Evolutionary conservation across 2,329 filamentous ascomycete species (phyloP), one percentile per base, ranked within the genome.

Genomic region (Phialophora chinensis): DNA sequence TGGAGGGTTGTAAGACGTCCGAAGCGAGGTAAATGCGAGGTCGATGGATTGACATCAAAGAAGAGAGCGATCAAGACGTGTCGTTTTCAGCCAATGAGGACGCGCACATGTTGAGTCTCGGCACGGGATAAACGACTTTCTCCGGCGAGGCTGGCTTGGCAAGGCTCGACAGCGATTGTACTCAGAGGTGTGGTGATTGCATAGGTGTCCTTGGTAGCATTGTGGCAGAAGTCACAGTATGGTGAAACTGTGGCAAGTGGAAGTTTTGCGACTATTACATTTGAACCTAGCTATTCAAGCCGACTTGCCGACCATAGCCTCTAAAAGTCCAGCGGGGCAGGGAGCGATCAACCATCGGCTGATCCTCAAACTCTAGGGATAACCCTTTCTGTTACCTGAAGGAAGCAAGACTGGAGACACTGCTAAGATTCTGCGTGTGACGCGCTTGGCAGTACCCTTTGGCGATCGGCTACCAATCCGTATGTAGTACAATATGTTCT

Each of bases 401-500:
- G 38, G 17, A 60, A 50, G 56, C 58, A 38, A 55, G 17, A 8
- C 33, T 29, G 25, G 14, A 33, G 53, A 55, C 29, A 11, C 11
- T 20, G 53, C 29, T 11, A n/a, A 35, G 29, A 12, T 25, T 35
- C 53, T 29, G 14, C 25, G 17, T 17, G 50, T 25, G n/a, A 14
- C 20, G 29, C 29, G 53, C 25, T 23, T 17, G 25, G 49, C 8
- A 35, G 29, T 4, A 25, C n/a, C n/a, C 53, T 35, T 55, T 31
- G 17, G 8, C 29, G n/a, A 20, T n/a, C 29, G 29, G 29, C 23
- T 52, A 52, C 49, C 23, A 17, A 11, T 52, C 25, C 49, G 62
- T 54, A 65, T 54, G 53, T 42, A 42, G 55, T 55, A 68, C 58
- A 59, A 62, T 38, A 63, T 52, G 25, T 8, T 58, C 11, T 35